Percentiles rank a stretch among this genome's conserved stretches.
phyloP scores from a whole-genome alignment of 441 rosid species.

The Pelargonium myrrhifolium region DNA sequence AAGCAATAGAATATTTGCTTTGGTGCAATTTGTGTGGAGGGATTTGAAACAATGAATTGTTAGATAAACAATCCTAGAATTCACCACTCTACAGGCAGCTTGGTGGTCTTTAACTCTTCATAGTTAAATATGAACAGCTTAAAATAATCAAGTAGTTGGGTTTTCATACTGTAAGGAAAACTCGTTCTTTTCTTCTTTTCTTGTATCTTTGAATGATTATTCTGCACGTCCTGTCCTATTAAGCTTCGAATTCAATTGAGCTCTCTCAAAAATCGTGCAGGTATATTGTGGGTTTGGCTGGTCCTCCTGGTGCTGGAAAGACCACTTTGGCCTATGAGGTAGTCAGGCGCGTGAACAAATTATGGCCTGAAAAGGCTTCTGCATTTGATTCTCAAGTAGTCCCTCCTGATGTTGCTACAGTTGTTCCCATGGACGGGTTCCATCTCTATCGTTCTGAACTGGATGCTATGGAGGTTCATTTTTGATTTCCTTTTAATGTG shows the following conservation, averaged over 20 bases:
- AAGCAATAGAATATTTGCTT: too few species aligned
- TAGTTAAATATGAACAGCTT: too few species aligned
- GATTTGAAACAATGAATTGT: too few species aligned
- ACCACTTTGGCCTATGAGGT: constrained; percentile 73
- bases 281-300: constrained; percentile 72
- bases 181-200: constrained; percentile 8
- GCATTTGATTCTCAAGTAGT: constrained; percentile 56
- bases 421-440: constrained; percentile 93
- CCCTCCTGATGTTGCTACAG: constrained; percentile 60
- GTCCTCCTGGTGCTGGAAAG: constrained; percentile 96
- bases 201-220: neutral
- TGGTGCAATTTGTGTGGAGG: too few species aligned
- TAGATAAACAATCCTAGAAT: too few species aligned
- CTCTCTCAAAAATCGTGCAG: constrained; percentile 31
- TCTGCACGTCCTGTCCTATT: neutral
- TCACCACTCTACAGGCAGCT: too few species aligned
- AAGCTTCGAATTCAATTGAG: neutral
- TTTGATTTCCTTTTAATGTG: constrained; percentile 9
- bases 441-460: constrained; percentile 83
- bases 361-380: constrained; percentile 62
- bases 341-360: constrained; percentile 44
- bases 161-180: neutral
- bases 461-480: constrained; percentile 83
- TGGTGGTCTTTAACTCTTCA: too few species aligned
- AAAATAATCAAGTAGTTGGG: too few species aligned